phyloP scores from a whole-genome alignment of 768 basidiomycete genomes.

The Tylopilus balloui region DNA sequence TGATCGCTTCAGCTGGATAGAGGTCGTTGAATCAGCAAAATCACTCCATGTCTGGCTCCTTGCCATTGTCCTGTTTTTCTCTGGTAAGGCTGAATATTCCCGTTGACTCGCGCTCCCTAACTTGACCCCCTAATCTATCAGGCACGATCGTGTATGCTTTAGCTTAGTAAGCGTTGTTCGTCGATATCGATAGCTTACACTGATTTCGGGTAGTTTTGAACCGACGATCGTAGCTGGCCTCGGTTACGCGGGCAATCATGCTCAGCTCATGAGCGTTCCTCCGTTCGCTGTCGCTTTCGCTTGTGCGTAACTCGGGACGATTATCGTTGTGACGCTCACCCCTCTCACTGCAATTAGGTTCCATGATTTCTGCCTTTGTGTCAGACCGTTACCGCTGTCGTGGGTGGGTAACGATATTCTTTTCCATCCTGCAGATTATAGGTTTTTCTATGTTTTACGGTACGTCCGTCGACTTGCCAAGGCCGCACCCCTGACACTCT shows the following conservation, averaged over 20 bases:
- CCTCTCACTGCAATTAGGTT: slow-evolving; percentile 24
- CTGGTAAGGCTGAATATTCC: slow-evolving; percentile 32
- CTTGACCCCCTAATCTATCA: neutral
- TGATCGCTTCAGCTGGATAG: slow-evolving; percentile 53
- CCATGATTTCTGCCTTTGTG: slow-evolving; percentile 40
- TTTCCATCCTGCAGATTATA: slow-evolving; percentile 38
- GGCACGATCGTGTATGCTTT: slow-evolving; percentile 17
- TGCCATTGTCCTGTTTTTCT: slow-evolving; percentile 48
- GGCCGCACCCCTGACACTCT: neutral
- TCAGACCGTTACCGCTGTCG: slow-evolving; percentile 53
- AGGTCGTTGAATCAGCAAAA: slow-evolving; percentile 45
- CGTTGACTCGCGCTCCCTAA: neutral
- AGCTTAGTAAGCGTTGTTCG: slow-evolving; percentile 20
- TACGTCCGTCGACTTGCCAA: slow-evolving; percentile 19
- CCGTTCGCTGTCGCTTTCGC: slow-evolving; percentile 50
- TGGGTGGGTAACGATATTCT: slow-evolving; percentile 43
- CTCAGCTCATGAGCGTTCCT: slow-evolving; percentile 61
- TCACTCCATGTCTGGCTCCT: slow-evolving; percentile 55
- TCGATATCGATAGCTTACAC: slow-evolving; percentile 36
- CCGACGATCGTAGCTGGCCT: slow-evolving; percentile 67
- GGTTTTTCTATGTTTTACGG: slow-evolving; percentile 58
- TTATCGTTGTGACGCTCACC: neutral
- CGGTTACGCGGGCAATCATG: slow-evolving; percentile 49
- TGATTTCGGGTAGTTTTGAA: slow-evolving; percentile 47
- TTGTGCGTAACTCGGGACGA: slow-evolving; percentile 29